Evolutionary conservation across 2,329 filamentous ascomycete species (phyloP).

Genomic region (Dactylella cylindrospora): DNA sequence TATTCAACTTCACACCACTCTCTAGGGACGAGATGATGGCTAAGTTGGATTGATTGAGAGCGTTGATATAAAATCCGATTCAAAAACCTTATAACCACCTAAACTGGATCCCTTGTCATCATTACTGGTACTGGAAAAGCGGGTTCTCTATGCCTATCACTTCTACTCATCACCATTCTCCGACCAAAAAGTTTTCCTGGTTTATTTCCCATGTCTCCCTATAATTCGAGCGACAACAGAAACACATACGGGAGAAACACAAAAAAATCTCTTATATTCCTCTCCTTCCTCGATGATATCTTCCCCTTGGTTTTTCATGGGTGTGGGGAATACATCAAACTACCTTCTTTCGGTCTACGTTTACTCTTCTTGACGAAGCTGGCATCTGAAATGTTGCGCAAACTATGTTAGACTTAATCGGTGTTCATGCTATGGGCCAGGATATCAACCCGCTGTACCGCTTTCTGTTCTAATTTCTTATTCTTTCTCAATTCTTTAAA

Average conservation of each 20-base stretch:
- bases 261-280: slow-evolving; percentile 14
- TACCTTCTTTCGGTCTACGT: slow-evolving; percentile 43
- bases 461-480: slow-evolving; percentile 39
- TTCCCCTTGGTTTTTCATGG: slow-evolving; percentile 25
- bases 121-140: slow-evolving; percentile 43
- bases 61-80: slow-evolving; percentile 45
- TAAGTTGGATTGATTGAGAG: slow-evolving; percentile 75
- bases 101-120: slow-evolving; percentile 49
- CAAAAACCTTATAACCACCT: slow-evolving; percentile 33
- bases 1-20: slow-evolving; percentile 89
- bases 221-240: slow-evolving; percentile 27
- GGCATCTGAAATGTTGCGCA: slow-evolving; percentile 45
- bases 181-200: slow-evolving; percentile 32
- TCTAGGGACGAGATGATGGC: slow-evolving; percentile 96
- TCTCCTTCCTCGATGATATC: slow-evolving; percentile 9
- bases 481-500: slow-evolving; percentile 10
- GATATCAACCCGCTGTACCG: slow-evolving; percentile 41
- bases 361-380: slow-evolving; percentile 45
- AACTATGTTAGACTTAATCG: slow-evolving; percentile 46
- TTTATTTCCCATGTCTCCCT: slow-evolving; percentile 38
- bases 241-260: slow-evolving; percentile 37
- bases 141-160: slow-evolving; percentile 39
- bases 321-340: slow-evolving; percentile 43
- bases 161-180: slow-evolving; percentile 42
- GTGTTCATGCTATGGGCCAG: slow-evolving; percentile 45